Base-by-base conservation (phyloP, 2,329 filamentous ascomycete genomes). In the Aspergillus fumigatus region DNA sequence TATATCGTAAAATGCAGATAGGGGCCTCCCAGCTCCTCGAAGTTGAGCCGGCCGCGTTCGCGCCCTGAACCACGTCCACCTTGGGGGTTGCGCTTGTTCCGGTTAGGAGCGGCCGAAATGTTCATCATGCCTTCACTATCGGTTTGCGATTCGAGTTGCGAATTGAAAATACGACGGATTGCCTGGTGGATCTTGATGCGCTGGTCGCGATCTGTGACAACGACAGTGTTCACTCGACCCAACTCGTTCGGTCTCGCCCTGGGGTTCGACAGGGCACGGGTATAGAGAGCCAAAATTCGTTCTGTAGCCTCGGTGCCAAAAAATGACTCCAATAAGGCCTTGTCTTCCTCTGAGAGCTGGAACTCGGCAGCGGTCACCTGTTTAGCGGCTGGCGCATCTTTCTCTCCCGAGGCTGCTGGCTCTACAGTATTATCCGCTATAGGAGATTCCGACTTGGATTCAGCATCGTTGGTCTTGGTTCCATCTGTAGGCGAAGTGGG, bases 1-100 rank as follows among this genome's bases (percentile, higher is more conserved):
- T 93, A 95, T 52, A 97, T 80, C 0, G 90, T 93, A 72, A 96
- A 96, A 72, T 96, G 92, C 14, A 96, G 78, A 71, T 90, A 94
- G 50, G 92, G 88, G 19, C 89, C 90, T n/a, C 81, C 86, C 45
- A 87, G 77, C 62, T 88, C 85, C 53, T 84, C 77, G 86, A 86
- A 89, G 52, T 77, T 79, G 38, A 83, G 66, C 63, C 81, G 82
- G 48, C 77, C 74, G 51, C 66, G 62, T n/a, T 65, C 51, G 54
- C 65, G 56, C 56, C 69, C 60, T 56, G 67, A 60, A 54, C 65
- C 65, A 40, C 65, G 65, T 65, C 73, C 69, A 54, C 63, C 64
- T 66, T 71, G 60, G 53, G 68, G 57, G 29, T 65, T 67, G 48
- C 68, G 67, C 49, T 71, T 71, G 56, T 71, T 69, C 17, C 69